These are phyloP conservation scores for Penicillium sumatraense DNA, from an alignment of 2,329 filamentous ascomycete species.

Conservation along the genomic window DNA sequence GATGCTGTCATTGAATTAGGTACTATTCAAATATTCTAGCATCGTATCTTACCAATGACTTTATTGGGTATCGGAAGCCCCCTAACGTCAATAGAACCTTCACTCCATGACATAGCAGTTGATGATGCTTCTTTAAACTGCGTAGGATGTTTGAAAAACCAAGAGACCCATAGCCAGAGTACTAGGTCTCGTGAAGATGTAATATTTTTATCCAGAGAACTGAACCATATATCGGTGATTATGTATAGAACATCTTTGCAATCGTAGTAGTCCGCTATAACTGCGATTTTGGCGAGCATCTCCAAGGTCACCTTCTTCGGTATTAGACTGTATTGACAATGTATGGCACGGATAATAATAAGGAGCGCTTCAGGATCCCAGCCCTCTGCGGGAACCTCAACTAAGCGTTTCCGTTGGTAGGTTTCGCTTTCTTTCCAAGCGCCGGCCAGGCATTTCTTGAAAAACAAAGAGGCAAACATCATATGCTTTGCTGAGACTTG, in stretches of 20 bases:
- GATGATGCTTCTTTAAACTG: conserved; percentile 23
- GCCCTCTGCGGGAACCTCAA: conserved; percentile 12
- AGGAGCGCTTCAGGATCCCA: conserved; percentile 14
- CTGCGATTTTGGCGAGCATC: conserved; percentile 29
- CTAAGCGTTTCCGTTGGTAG: conserved; percentile 1
- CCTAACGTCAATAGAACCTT: conserved; percentile 12
- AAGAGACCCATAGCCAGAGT: conserved; percentile 19
- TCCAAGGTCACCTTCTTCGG: conserved; percentile 16
- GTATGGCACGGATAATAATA: conserved; percentile 15
- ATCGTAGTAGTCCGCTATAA: conserved; percentile 30
- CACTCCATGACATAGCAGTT: conserved; percentile 19
- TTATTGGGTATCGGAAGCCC: conserved; percentile 25
- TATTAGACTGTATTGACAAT: conserved; percentile 11
- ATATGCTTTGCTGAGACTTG: conserved; percentile 24
- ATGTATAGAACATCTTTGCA: conserved; percentile 22
- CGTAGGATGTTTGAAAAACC: conserved; percentile 19
- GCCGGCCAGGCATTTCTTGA: conserved; percentile 12
- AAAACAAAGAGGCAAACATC: conserved; percentile 20
- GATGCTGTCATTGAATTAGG: conserved; percentile 15
- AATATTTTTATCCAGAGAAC: conserved; percentile 7
- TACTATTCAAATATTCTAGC: neutral
- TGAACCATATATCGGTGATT: conserved; percentile 22
- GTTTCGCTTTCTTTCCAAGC: conserved; percentile 16
- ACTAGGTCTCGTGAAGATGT: conserved; percentile 8
- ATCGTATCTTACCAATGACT: conserved; percentile 18